phyloP scores from a whole-genome alignment of 208 protist species.

The Strigomonas culicis region DNA sequence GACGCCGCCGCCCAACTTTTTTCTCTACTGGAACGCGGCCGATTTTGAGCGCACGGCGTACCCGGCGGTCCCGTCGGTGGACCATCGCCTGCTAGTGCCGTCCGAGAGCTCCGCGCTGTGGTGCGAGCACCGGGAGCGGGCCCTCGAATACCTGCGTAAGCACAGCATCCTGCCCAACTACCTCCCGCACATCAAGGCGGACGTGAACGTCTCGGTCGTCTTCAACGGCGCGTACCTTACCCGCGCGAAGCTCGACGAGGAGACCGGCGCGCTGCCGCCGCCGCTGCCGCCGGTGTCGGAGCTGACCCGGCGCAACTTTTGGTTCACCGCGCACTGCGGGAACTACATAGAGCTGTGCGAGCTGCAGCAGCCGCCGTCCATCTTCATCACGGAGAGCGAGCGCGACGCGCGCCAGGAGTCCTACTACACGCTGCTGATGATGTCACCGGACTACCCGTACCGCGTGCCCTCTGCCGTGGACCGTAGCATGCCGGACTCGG shows the following conservation, averaged over 20 bases:
- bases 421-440: conserved; percentile 80
- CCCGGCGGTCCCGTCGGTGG: conserved; percentile 49
- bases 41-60: conserved; percentile 86
- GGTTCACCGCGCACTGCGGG: conserved; percentile 88
- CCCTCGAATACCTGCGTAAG: conserved; percentile 74
- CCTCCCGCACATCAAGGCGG: conserved; percentile 51
- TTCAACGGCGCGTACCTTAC: conserved; percentile 67
- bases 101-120: conserved; percentile 31
- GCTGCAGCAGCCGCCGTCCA: conserved; percentile 71
- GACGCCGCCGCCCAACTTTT: conserved; percentile 84
- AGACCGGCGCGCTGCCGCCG: conserved; percentile 46
- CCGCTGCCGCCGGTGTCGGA: conserved; percentile 46
- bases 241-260: conserved; percentile 43
- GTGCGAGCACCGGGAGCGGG: conserved; percentile 44
- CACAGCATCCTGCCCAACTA: conserved; percentile 77
- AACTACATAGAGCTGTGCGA: conserved; percentile 91
- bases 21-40: conserved; percentile 80
- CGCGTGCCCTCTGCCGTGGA: conserved; percentile 52
- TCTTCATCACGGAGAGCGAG: conserved; percentile 62
- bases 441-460: conserved; percentile 89
- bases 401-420: not conserved
- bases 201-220: conserved; percentile 87
- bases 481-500: conserved; percentile 22
- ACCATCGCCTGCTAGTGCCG: conserved; percentile 75
- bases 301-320: conserved; percentile 77